Evolutionary conservation across 2,329 filamentous ascomycete species (phyloP), one percentile per base, ranked within the genome.

Genomic region (Rugonectria rugulosa): DNA sequence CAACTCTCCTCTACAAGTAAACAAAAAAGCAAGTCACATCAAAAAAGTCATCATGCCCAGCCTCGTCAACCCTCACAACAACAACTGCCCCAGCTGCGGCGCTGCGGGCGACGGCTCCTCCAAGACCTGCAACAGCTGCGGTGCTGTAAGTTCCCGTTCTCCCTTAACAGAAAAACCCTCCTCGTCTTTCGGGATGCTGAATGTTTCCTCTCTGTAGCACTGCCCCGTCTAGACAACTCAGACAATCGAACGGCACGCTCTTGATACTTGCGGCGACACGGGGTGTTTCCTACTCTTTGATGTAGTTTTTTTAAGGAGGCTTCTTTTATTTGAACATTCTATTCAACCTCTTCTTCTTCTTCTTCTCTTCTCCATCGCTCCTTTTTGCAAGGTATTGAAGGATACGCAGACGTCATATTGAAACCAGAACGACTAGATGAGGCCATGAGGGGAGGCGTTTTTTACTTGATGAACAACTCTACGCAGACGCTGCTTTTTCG

Each of bases 91-190:
- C 75, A 84, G 82, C 76, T 86, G 83, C 77, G 79, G 77, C 65
- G 73, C 76, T 65, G 58, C 74, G 68, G 77, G 79, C 64, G 66
- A 72, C 41, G 75, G 75, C 64, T 64, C 66, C 36, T 64, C 66
- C 74, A 86, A 86, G 81, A 78, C 76, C 57, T 86, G 83, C 76
- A 65, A 68, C 55, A 75, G 77, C 54, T 86, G 83, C 74, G 83
- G 83, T 52, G 81, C 83, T 67, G 83, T 86, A 77, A 67, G 83
- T 77, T 27, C 10, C 24, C 12, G 17, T 19, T 6, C 24, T 29
- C 24, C 17, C 6, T 17, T 19, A 36, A 19, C 14, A 36, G 4
- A 36, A 36, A 3, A 20, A 19, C 34, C 38, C 17, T 24, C 42
- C 19, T 12, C 31, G n/a, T n/a, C n/a, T n/a, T n/a, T n/a, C n/a